Percentiles rank a stretch among this genome's conserved stretches.
These are phyloP conservation scores for Fusarium cicatricum DNA, from an alignment of 2,329 filamentous ascomycete species.

Conservation along the genomic window DNA sequence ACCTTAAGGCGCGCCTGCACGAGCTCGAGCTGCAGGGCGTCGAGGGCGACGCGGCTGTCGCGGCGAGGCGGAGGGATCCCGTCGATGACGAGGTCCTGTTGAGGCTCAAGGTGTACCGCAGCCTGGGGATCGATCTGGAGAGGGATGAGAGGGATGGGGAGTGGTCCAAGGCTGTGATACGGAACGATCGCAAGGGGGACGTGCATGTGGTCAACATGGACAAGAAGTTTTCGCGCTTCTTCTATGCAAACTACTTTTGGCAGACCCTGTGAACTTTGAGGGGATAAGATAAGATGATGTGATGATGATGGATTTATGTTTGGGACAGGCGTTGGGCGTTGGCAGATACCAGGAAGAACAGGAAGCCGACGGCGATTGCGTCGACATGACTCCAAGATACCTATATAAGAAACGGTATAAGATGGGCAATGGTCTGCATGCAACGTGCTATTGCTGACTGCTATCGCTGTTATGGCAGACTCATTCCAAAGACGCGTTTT, in stretches of 20 bases:
- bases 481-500: background rate
- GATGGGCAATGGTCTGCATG: background rate
- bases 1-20: conserved; percentile 77
- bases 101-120: conserved; percentile 89
- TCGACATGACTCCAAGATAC: background rate
- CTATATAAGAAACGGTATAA: background rate
- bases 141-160: conserved; percentile 76
- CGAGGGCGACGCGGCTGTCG: conserved; percentile 65
- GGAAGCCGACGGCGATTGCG: background rate
- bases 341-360: conserved; percentile 28
- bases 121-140: conserved; percentile 89
- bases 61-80: conserved; percentile 49
- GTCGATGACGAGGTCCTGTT: conserved; percentile 73
- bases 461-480: background rate
- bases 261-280: conserved; percentile 69
- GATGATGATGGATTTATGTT: conserved; percentile 18
- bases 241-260: conserved; percentile 98
- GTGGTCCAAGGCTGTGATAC: conserved; percentile 84
- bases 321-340: conserved; percentile 29
- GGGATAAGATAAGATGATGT: background rate
- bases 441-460: no score
- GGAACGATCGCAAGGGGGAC: conserved; percentile 87
- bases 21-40: conserved; percentile 88
- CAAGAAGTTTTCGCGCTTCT: conserved; percentile 87
- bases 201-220: conserved; percentile 96